Evolutionary conservation across 2,329 filamentous ascomycete genomes (phyloP), one percentile per base, ranked within the genome.

Genomic region (Fusarium austroafricanum): DNA sequence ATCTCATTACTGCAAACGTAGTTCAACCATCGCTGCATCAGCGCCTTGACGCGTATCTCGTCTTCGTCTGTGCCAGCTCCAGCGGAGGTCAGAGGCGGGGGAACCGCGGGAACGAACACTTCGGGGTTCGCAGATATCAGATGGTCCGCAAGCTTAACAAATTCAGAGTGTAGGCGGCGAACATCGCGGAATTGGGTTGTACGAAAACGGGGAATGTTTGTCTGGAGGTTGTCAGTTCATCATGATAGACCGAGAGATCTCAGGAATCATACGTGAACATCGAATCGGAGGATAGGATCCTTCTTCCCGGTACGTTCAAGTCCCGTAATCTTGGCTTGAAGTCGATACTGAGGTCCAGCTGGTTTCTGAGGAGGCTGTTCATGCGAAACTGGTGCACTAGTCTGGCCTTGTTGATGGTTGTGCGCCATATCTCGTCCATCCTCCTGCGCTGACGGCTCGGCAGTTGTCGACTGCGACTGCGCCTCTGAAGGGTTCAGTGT

Each of bases 161-260:
- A 99, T 77, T 99, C 96, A 46, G 93, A 94, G 80, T 99, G 96
- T 65, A 96, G 91, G 63, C 96, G 92, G 73, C 96, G 92, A 70
- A 99, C 94, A 80, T 99, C 96, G 76, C 96, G 94, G 82, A 97
- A 99, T 79, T 99, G 96, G 7, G 96, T 99, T 1, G 96, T 99
- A 73, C 96, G 89, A 80, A 97, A 99, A 72, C 95, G 95, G 53
- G 95, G 94, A n/a, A 99, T 91, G 80, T 99, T 99, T 70, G 96
- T 99, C 96, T 99, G 58, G 5, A 39, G 15, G 49, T 37, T 70
- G 73, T 77, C 65, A 78, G 74, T 55, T 26, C n/a, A 43, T 28
- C 46, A 18, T 43, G 17, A 35, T 15, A 12, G 21, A 35, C 10
- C 10, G 52, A 45, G 15, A 51, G n/a, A 18, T 6, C n/a, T 9